Evolutionary conservation across 805 yeast genomes (phyloP), one percentile per base, ranked within the genome.

Genomic region (Wickerhamiella azyma): DNA sequence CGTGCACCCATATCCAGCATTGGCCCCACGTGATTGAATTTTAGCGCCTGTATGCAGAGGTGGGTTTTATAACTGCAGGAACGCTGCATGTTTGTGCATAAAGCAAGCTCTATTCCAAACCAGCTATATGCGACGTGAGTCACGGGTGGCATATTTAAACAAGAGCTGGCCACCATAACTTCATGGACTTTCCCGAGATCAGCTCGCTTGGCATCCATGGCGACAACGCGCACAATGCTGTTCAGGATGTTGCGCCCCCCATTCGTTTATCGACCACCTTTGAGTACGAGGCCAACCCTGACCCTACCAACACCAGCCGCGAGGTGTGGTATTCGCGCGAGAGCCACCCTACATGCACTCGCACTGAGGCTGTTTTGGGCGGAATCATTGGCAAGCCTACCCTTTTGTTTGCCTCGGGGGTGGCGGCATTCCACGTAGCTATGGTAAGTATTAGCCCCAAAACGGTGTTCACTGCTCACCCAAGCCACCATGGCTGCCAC

Each of bases 401-500:
- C 0, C 77, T 84, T 0, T 70, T 76, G 0, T 89, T 86, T 60
- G 72, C 77, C 39, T 79, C 88, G 1, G 96, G 97, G 0, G 63
- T 85, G 26, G 69, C 85, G 41, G 94, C 96, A 0, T 84, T 82
- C 59, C 74, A 70, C 55, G 96, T 85, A 0, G 74, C 81, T 2
- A 62, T 88, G 59, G 74, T 79, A 29, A 71, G 77, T 52, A 70
- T 67, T 54, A 78, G 81, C 53, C 96, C 96, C 0, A 81, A 80
- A 55, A 69, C 69, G 13, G 62, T 88, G 26, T 81, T 84, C 21
- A 73, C 85, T 53, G 92, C 82, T 5, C 75, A 79, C 29, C 45
- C 45, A 3, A 84, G 89, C 6, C 89, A 88, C 62, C 94, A 83
- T 57, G 97, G 97, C 2, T 75, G 81, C 52, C 83, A 75, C 48